Evolutionary conservation across 345 rosid species (phyloP), one percentile per base, ranked within the genome.

Genomic region (Salix koriyanagi): DNA sequence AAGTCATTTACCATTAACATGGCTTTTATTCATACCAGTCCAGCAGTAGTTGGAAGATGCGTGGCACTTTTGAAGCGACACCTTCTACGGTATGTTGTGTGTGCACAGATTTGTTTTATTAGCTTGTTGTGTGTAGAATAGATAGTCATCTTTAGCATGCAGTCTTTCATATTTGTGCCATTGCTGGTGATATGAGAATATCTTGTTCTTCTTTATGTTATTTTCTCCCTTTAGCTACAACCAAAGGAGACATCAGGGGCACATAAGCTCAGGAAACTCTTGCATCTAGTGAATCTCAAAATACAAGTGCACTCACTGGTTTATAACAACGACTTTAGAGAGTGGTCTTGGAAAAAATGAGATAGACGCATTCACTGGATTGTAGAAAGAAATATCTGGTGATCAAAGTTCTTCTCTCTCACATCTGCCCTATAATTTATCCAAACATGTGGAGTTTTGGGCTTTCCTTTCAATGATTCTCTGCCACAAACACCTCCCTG

Each of bases 41-140:
- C 99, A 50, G 97, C 97, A 61, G 97, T 94, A 67, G 98, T 96
- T 78, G 93, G 92, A 69, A 92, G 97, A 82, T 96, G 99, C 75
- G 97, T 96, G 87, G 88, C 94, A 70, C 89, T 93, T 82, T 82
- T 96, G 85, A 96, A 96, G 87, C 90, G 97, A 16, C 87, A 91
- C 84, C 92, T 96, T 78, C 79, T 96, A 82, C 84, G 95, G 99
- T 92, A 87, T 69, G 86, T 23, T 73, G 69, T 76, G 78, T 70
- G 76, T 75, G 28, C 30, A 56, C 61, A 41, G 48, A 77, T 77
- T 48, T 78, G 60, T 79, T 62, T 82, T 75, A 16, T 72, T 50
- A 71, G 42, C 72, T 76, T 79, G 69, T 82, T 76, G 61, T 62
- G 46, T 65, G 54, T 64, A n/a, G 44, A 34, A 54, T 30, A 48